Conservation (phyloP, 768 basidiomycete genomes). For the Termitomyces sp. region DNA sequence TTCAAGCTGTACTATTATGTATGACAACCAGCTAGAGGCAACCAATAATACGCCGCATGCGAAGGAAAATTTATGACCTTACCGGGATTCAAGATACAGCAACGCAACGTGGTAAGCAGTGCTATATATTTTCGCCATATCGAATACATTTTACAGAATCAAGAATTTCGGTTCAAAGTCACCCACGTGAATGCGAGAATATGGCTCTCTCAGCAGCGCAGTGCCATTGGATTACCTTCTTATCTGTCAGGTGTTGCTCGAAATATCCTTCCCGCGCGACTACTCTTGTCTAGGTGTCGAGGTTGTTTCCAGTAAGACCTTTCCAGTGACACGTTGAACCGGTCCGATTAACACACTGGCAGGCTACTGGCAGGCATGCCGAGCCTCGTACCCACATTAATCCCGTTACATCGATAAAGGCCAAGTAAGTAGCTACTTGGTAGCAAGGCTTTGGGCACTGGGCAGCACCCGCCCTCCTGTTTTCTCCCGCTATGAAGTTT, state of each 20-base stretch:
- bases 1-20: neutral
- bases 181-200: neutral
- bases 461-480: constrained; percentile 2
- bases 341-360: neutral
- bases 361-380: neutral
- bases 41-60: neutral
- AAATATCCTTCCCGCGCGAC: neutral
- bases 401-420: neutral
- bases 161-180: neutral
- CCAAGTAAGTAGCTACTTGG: neutral
- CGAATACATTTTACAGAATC: neutral
- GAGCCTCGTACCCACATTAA: neutral
- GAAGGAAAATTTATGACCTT: neutral
- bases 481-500: constrained; percentile 3
- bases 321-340: neutral
- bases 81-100: neutral
- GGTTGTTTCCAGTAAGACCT: neutral
- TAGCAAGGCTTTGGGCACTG: neutral
- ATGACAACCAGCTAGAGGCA: neutral
- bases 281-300: too few species aligned
- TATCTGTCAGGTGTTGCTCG: neutral
- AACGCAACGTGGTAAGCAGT: neutral
- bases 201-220: neutral
- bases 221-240: neutral
- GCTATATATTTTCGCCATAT: neutral